Percentiles rank a stretch among this genome's conserved stretches.
These are phyloP conservation scores for Cyclotella baltica DNA, from an alignment of 108 stramenopile genomes.

Conservation along the genomic window DNA sequence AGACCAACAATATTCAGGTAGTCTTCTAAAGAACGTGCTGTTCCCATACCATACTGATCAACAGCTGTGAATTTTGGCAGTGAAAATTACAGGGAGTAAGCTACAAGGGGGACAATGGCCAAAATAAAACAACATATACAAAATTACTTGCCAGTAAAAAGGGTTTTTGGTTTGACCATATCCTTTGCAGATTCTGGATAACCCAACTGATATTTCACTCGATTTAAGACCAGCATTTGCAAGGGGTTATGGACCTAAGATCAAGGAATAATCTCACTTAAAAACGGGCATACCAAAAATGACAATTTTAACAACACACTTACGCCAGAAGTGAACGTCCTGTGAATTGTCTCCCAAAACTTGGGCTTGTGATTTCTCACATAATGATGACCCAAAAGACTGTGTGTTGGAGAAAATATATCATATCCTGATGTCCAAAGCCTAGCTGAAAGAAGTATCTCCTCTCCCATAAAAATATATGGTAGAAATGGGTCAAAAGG, in stretches of 20 bases:
- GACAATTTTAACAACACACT: too few relatives aligned
- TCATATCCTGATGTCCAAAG: conserved; percentile 97
- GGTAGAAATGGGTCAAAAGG: conserved; percentile 98
- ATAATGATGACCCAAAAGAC: conserved; percentile 91
- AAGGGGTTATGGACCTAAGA: conserved; percentile 72
- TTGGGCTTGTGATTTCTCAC: conserved; percentile 95
- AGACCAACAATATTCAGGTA: conserved; percentile 84
- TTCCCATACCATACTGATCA: conserved; percentile 89
- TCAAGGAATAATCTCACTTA: neutral
- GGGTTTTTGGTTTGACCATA: conserved; percentile 67
- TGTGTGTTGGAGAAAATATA: conserved; percentile 92
- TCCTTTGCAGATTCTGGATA: conserved; percentile 89
- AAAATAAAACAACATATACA: too few relatives aligned
- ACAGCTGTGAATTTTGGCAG: conserved; percentile 56
- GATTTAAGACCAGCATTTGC: conserved; percentile 76
- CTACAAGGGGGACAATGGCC: too few relatives aligned
- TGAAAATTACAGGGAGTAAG: too few relatives aligned
- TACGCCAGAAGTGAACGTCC: conserved; percentile 67
- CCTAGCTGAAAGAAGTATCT: conserved; percentile 90
- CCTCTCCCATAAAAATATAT: conserved; percentile 98
- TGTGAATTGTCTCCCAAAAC: conserved; percentile 97
- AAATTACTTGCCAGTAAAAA: conserved; percentile 55
- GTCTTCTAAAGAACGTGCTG: conserved; percentile 65
- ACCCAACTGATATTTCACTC: conserved; percentile 84
- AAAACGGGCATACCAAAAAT: too few relatives aligned